Evolutionary conservation across 2,329 filamentous ascomycete species (phyloP).

Genomic region (Talaromyces sp.): DNA sequence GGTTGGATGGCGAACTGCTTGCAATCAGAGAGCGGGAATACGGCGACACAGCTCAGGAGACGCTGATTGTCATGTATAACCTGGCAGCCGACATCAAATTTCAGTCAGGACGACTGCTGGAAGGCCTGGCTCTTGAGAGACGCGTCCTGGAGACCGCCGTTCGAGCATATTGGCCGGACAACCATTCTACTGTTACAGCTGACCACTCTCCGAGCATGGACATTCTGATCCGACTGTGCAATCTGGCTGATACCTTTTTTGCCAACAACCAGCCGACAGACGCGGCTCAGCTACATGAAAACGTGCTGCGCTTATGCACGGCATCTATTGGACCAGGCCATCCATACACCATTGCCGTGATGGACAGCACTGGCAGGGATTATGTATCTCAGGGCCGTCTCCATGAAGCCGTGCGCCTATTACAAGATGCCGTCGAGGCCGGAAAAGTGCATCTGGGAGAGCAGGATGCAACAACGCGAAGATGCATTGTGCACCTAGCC

Average conservation of each 20-base stretch:
- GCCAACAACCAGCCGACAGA: conserved; percentile 4
- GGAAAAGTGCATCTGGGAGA: conserved; percentile 11
- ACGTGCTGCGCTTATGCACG: conserved; percentile 10
- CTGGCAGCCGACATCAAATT: conserved; percentile 9
- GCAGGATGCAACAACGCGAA: conserved; percentile 9
- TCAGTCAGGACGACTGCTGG: conserved; percentile 3
- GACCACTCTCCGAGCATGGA: conserved; percentile 8
- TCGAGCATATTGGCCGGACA: conserved; percentile 6
- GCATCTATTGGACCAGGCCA: conserved; percentile 10
- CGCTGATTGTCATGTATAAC: conserved; percentile 6
- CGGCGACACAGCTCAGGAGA: conserved; percentile 5
- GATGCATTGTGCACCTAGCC: conserved; percentile 12
- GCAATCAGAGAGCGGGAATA: conserved; percentile 4
- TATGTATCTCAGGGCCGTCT: conserved; percentile 11
- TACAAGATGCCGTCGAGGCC: conserved; percentile 12
- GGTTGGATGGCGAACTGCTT: conserved; percentile 1
- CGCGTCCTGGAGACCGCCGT: conserved; percentile 8
- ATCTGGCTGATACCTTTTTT: conserved; percentile 11
- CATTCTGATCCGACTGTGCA: conserved; percentile 10
- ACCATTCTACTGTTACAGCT: not conserved
- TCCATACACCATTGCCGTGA: conserved; percentile 12
- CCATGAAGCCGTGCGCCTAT: conserved; percentile 10
- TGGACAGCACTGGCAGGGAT: conserved; percentile 13
- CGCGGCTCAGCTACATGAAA: conserved; percentile 9
- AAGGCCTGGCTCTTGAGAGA: conserved; percentile 7